Percentiles rank a stretch among this genome's conserved stretches.
phyloP scores from a whole-genome alignment of 495 filamentous ascomycete species.

The Daldinia grandis region DNA sequence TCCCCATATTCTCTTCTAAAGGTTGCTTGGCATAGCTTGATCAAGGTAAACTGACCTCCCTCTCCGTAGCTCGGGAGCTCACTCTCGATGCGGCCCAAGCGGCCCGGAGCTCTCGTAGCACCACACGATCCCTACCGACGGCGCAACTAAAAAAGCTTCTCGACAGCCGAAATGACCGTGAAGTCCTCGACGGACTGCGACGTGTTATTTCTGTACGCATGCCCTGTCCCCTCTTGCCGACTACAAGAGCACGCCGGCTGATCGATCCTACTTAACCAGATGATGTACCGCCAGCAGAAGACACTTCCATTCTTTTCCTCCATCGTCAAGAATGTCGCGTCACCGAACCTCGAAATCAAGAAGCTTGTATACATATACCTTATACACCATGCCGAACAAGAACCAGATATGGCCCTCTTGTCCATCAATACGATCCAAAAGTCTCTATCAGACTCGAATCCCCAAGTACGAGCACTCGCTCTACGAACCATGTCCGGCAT shows the following conservation, averaged over 20 bases:
- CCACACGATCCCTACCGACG: conserved; percentile 60
- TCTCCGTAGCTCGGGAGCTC: conserved; percentile 81
- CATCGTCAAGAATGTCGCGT: conserved; percentile 96
- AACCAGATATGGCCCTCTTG: conserved; percentile 92
- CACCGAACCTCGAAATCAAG: conserved; percentile 89
- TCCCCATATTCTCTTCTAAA: neutral
- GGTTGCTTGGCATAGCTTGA: neutral
- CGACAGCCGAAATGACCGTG: conserved; percentile 91
- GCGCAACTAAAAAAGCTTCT: conserved; percentile 90
- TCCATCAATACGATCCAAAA: conserved; percentile 99
- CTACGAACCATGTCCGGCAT: conserved; percentile 96
- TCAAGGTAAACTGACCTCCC: conserved; percentile 28
- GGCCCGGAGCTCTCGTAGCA: conserved; percentile 64
- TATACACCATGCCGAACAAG: conserved; percentile 91
- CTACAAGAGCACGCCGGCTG: conserved; percentile 24
- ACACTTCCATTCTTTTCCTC: conserved; percentile 90
- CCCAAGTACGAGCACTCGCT: conserved; percentile 88
- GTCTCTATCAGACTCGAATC: conserved; percentile 89
- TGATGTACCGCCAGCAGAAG: conserved; percentile 89
- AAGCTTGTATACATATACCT: conserved; percentile 98
- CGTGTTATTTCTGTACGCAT: conserved; percentile 83
- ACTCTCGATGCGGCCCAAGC: conserved; percentile 95
- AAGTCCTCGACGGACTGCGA: conserved; percentile 90
- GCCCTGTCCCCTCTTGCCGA: conserved; percentile 2
- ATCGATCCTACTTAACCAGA: conserved; percentile 59